Evolutionary conservation across 1,284 basidiomycete genomes (phyloP), one percentile per base, ranked within the genome.

Genomic region (Volvariella surrecta): DNA sequence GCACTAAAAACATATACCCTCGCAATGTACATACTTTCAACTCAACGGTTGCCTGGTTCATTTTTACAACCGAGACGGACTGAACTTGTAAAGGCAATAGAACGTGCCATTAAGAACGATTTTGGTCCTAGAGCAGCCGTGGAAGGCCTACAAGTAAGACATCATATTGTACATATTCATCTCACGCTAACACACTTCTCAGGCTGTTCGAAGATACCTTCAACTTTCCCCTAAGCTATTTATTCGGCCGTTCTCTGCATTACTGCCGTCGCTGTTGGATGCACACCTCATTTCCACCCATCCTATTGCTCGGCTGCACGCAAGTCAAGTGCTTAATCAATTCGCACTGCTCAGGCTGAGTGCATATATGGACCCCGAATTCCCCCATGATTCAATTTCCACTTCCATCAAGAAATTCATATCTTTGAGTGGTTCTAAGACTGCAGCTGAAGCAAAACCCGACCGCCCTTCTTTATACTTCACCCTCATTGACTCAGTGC

Each of bases 21-120:
- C 21, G 65, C 71, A 16, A 48, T 73, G 13, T 78, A 69, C 67
- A 63, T 67, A 20, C 55, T 83, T 24, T 63, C 66, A 46, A 61
- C 57, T 15, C 71, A 79, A 45, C 63, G 60, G 41, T 58, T 82
- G 3, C 70, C 76, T 1, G 16, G 48, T 4, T 42, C 54, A 3
- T 50, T 70, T 11, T 47, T 80, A 20, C 44, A 45, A 10, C 53
- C 60, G 39, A 55, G 52, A 11, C 55, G 50, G 30, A 32, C 46
- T 6, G 50, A 57, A 3, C 50, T 75, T 8, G 45, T 57, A 17
- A 50, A 47, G 0, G 62, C 58, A 16, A 46, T 77, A 16, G 54
- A 51, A 30, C 58, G 55, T 2, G 57, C 61, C 28, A 48, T 74
- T n/a, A 53, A 55, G 7, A 70, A 54, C 19, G 45, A 58, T 31